These are phyloP conservation scores for Sordariomycetes sp. DNA, from an alignment of 2,329 filamentous ascomycete genomes.

Conservation along the genomic window DNA sequence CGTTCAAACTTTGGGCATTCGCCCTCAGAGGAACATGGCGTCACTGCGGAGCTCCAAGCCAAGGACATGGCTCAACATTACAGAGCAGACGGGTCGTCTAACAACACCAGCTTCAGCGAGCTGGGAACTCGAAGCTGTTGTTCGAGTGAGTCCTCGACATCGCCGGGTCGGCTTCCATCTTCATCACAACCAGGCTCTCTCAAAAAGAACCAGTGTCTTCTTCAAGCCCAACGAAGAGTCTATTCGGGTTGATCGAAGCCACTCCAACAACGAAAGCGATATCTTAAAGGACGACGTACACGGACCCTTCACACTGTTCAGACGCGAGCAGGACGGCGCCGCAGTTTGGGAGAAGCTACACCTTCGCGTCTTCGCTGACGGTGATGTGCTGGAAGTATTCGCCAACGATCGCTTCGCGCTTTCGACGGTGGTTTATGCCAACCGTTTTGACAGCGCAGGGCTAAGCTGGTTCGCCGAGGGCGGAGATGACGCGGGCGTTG, in stretches of 20 bases:
- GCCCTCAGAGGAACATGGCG: conserved; percentile 13
- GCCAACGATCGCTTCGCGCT: conserved; percentile 17
- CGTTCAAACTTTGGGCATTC: conserved; percentile 31
- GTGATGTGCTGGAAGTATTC: conserved; percentile 15
- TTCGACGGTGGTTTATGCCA: conserved; percentile 14
- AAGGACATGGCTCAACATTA: conserved; percentile 7
- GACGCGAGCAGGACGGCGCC: conserved; percentile 1
- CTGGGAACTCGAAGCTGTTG: conserved; percentile 15
- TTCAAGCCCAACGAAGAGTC: conserved; percentile 27
- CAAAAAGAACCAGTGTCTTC: conserved; percentile 23
- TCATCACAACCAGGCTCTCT: conserved; percentile 14
- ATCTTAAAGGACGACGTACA: conserved; percentile 23
- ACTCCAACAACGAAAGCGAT: conserved; percentile 17
- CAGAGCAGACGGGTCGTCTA: neutral
- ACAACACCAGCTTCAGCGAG: conserved; percentile 2
- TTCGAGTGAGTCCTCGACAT: conserved; percentile 8
- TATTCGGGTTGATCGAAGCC: conserved; percentile 26
- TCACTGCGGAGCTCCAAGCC: conserved; percentile 10
- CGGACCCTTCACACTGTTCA: conserved; percentile 37
- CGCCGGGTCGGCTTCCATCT: conserved; percentile 12
- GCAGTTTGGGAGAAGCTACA: conserved; percentile 10
- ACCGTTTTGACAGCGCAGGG: conserved; percentile 6
- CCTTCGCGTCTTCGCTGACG: conserved; percentile 13
- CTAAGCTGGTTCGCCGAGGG: conserved; percentile 15
- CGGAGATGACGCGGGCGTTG: neutral